Evolutionary conservation across 1,139 yeast genomes (phyloP).

Genomic region (Blastobotrys proliferans): DNA sequence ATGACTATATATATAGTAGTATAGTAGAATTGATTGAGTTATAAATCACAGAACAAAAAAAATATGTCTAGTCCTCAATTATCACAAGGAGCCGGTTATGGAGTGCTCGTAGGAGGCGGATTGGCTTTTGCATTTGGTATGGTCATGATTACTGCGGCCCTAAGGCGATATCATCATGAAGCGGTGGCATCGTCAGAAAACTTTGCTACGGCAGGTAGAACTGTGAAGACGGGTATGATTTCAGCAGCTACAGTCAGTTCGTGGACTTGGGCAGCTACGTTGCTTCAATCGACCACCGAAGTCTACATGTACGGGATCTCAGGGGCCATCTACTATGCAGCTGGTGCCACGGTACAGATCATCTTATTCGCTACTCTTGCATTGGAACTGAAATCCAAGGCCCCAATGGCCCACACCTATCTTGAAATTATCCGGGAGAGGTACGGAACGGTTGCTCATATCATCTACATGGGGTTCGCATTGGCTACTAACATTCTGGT

Average conservation of each 20-base stretch:
- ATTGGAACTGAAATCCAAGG: conserved; percentile 50
- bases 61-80: conserved; percentile 22
- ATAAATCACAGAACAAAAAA: too few species aligned
- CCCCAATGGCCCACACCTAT: conserved; percentile 59
- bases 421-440: conserved; percentile 64
- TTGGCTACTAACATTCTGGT: conserved; percentile 82
- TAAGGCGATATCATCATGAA: conserved; percentile 46
- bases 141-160: conserved; percentile 49
- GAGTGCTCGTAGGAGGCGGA: conserved; percentile 84
- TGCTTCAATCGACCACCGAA: conserved; percentile 72
- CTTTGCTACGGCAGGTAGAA: conserved; percentile 58
- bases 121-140: conserved; percentile 53
- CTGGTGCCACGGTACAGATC: conserved; percentile 74
- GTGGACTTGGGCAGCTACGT: conserved; percentile 94
- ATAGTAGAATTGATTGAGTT: too few species aligned
- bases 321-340: conserved; percentile 71
- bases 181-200: conserved; percentile 53
- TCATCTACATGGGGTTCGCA: conserved; percentile 69
- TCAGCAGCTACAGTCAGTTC: conserved; percentile 85
- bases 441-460: conserved; percentile 67
- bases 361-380: conserved; percentile 70
- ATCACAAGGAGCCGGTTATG: conserved; percentile 87
- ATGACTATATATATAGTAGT: too few species aligned
- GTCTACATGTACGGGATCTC: conserved; percentile 73
- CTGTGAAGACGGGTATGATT: conserved; percentile 75